Conservation (phyloP, 2,329 filamentous ascomycete genomes). For the Botryosphaeria dothidea region DNA sequence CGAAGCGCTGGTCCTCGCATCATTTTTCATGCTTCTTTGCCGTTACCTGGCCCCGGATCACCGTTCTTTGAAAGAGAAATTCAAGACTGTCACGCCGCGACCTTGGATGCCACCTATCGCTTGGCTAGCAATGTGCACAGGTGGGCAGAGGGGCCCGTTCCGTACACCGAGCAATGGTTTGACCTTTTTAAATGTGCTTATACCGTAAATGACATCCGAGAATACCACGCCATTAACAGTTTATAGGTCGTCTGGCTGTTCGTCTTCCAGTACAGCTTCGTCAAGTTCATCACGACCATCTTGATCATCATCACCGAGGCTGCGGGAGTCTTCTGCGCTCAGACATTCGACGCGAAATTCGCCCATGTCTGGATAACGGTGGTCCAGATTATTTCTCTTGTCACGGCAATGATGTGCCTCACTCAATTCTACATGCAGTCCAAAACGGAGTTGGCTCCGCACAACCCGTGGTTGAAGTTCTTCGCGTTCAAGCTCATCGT, state of each 20-base stretch:
- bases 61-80: constrained; percentile 77
- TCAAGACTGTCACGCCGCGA: constrained; percentile 63
- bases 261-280: no score
- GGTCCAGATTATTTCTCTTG: constrained; percentile 68
- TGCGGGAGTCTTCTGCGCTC: not conserved
- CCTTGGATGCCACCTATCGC: constrained; percentile 71
- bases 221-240: not conserved
- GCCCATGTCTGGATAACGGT: constrained; percentile 66
- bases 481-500: constrained; percentile 84
- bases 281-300: no score
- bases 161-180: constrained; percentile 71
- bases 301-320: not conserved
- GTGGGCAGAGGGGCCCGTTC: constrained; percentile 64
- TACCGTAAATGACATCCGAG: not conserved
- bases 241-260: not conserved
- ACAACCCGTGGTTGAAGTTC: constrained; percentile 74
- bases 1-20: constrained; percentile 79
- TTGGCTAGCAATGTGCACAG: constrained; percentile 67
- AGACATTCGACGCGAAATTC: constrained; percentile 41
- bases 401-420: constrained; percentile 79
- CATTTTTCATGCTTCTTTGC: constrained; percentile 77
- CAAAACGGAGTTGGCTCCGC: constrained; percentile 62
- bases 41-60: constrained; percentile 72
- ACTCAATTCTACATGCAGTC: constrained; percentile 81
- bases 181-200: constrained; percentile 74